Evolutionary conservation across 306 rosid species (phyloP).

Genomic region (Elaeagnus macrophylla): DNA sequence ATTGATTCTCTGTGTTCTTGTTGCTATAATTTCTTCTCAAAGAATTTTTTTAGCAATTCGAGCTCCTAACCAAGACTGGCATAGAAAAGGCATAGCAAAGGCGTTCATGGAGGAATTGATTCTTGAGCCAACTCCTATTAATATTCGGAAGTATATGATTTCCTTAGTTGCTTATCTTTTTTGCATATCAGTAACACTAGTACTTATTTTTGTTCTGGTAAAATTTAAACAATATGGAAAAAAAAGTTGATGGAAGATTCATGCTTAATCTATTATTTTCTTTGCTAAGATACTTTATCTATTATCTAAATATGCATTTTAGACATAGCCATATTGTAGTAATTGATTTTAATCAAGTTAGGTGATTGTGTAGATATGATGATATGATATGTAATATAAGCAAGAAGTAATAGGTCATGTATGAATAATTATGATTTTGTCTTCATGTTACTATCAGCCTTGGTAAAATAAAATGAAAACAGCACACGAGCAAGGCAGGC

Average conservation of each 20-base stretch:
- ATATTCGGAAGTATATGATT: constrained; percentile 51
- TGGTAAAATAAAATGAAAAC: too few species aligned
- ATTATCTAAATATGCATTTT: background rate
- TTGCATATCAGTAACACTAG: background rate
- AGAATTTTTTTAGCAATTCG: constrained; percentile 48
- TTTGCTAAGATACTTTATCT: background rate
- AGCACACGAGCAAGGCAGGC: too few species aligned
- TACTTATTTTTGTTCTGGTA: background rate
- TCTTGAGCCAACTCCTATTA: constrained; percentile 81
- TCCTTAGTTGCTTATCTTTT: constrained; percentile 1
- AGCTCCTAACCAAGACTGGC: constrained; percentile 49
- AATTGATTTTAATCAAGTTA: too few species aligned
- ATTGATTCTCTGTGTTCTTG: constrained; percentile 47
- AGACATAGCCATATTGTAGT: too few species aligned
- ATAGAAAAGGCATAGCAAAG: constrained; percentile 58
- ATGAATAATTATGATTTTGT: too few species aligned
- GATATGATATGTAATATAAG: too few species aligned
- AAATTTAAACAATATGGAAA: background rate
- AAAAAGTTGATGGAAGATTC: background rate
- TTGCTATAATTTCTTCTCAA: constrained; percentile 47
- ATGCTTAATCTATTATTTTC: constrained; percentile 1
- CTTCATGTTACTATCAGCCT: too few species aligned
- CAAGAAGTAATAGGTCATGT: too few species aligned
- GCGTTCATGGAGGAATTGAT: constrained; percentile 92
- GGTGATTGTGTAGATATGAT: too few species aligned